Base-by-base conservation (phyloP, 768 basidiomycete genomes). In the Macrolepiota albuminosa region DNA sequence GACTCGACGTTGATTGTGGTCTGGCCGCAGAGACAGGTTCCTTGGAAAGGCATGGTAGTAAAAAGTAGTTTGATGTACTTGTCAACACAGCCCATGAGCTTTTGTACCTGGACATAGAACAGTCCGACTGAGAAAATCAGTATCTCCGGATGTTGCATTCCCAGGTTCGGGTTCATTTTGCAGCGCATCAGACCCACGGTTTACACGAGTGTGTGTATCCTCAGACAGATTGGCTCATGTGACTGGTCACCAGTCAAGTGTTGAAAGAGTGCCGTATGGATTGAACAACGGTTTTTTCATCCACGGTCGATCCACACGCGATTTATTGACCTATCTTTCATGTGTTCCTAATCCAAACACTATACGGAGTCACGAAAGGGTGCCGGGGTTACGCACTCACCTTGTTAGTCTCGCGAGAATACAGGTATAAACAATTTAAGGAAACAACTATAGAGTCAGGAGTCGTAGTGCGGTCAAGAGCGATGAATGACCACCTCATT, bases 21-120 rank as follows among this genome's bases (percentile, higher is more conserved):
- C 63, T 73, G 62, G 18, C 73, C 74, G 56, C 73, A 75, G 53
- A 74, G 71, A 58, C 72, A 73, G 5, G 66, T 50, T 64, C 72
- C 72, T 57, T 69, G 60, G 67, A 66, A 63, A 54, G 68, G 63
- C 68, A 70, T 71, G 31, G 13, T 55, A 40, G 54, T n/a, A 13
- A 7, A 6, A 8, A 24, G 29, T 54, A n/a, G 39, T 33, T 31
- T 31, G 18, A n/a, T 37, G 36, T 24, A 3, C 21, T 14, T 14
- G n/a, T 37, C 13, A 42, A 31, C 10, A 3, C 39, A 16, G n/a
- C 29, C 14, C 26, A 54, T n/a, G 40, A 33, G 29, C 39, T 42
- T n/a, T 39, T 53, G 24, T 53, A 53, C 37, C 54, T 33, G 29
- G 10, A 21, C 6, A 26, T n/a, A 26, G 8, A 9, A 29, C 16